These are phyloP conservation scores for Balamuthia mandrillaris DNA, from an alignment of 208 protist species.

Conservation along the genomic window DNA sequence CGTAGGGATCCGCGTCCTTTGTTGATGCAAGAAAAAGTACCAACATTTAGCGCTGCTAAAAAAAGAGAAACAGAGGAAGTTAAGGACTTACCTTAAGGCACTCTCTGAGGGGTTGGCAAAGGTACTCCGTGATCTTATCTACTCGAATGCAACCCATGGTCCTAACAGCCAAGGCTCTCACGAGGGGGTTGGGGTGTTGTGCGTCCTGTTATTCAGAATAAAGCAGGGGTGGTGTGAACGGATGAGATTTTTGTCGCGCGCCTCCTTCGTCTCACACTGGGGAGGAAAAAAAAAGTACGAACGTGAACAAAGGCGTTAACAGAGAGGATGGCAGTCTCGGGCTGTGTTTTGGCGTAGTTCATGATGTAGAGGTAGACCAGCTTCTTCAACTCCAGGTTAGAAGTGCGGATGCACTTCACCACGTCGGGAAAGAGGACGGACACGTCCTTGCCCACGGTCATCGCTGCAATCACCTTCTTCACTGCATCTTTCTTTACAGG, in stretches of 20 bases:
- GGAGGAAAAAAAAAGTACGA: not conserved
- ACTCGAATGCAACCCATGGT: conserved; percentile 98
- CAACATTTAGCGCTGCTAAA: not conserved
- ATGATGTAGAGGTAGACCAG: conserved; percentile 98
- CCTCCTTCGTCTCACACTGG: not conserved
- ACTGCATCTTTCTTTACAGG: conserved; percentile 88
- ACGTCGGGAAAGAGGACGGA: conserved; percentile 82
- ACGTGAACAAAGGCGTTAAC: conserved; percentile 92
- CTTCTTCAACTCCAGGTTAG: conserved; percentile 95
- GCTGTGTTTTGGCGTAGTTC: conserved; percentile 93
- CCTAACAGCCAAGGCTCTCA: conserved; percentile 94
- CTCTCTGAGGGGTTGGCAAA: conserved; percentile 87
- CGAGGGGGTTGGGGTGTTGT: conserved; percentile 88
- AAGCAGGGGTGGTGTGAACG: not conserved
- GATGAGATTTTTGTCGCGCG: not conserved
- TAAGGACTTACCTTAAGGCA: conserved; percentile 74
- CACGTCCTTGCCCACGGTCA: conserved; percentile 98
- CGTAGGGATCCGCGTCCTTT: conserved; percentile 94
- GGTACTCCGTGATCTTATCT: conserved; percentile 93
- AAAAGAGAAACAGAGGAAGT: not conserved
- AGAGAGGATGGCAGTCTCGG: conserved; percentile 94
- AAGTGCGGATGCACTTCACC: conserved; percentile 88
- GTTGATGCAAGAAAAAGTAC: not conserved
- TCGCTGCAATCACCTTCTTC: conserved; percentile 94
- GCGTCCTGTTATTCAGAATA: conserved; percentile 83